Conservation (phyloP, 495 filamentous ascomycete species). For the Rhypophila decipiens region DNA sequence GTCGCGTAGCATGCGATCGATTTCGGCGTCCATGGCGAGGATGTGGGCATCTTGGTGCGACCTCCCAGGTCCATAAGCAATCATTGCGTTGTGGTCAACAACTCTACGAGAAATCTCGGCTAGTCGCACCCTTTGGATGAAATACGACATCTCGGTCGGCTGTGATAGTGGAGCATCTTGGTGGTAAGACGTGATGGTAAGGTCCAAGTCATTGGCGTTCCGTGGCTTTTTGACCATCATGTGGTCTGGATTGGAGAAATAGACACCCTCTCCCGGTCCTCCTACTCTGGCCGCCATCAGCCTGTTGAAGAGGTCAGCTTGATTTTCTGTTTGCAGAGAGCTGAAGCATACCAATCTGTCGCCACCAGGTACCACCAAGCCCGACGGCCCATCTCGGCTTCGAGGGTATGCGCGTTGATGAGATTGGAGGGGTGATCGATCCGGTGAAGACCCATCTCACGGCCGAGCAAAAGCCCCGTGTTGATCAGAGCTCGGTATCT, state of each 20-base stretch:
- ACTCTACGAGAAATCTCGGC: neutral
- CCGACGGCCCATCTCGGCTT: neutral
- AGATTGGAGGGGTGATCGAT: neutral
- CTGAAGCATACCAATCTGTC: neutral
- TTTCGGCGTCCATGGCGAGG: neutral
- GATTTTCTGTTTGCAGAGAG: neutral
- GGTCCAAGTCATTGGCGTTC: neutral
- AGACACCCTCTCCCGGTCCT: neutral
- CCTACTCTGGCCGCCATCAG: neutral
- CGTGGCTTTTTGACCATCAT: neutral
- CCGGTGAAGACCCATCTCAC: neutral
- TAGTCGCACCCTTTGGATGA: neutral
- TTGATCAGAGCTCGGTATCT: neutral
- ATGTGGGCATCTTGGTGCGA: neutral
- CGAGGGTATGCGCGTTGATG: neutral
- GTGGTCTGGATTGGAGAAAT: neutral
- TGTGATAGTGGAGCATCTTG: neutral
- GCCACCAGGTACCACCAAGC: neutral
- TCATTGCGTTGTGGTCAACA: neutral
- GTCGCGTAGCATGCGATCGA: neutral
- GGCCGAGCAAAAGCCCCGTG: neutral
- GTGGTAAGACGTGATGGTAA: neutral
- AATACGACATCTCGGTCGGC: neutral
- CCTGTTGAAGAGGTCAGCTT: neutral
- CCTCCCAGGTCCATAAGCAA: neutral